Evolutionary conservation across 768 basidiomycete species (phyloP), one percentile per base, ranked within the genome.

Genomic region (Amanita rubescens): DNA sequence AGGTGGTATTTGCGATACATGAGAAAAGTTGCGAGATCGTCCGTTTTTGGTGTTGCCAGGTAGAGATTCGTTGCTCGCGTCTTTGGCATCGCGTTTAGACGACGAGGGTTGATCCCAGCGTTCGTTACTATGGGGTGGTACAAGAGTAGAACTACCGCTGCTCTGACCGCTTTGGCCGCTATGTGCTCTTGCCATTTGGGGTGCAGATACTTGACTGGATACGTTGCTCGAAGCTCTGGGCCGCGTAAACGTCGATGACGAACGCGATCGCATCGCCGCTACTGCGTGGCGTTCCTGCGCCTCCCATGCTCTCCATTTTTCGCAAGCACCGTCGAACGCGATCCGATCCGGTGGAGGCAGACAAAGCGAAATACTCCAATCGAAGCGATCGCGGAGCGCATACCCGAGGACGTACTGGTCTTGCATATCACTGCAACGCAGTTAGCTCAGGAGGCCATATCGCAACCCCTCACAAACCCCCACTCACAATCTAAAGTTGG

Each of bases 401-500:
- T 64, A 61, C 30, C 72, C 71, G 5, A 82, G 63, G 7, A 70
- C 70, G 58, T 79, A 79, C 59, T 76, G 75, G 57, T 84, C 79
- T 57, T 75, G 71, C 84, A 86, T 86, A 62, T 85, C 85, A 63
- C 84, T 87, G 57, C 35, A 41, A 54, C 34, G 55, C 10, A 53
- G 32, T 46, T 37, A 51, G 45, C 46, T 11, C 30, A 58, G 25
- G 39, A n/a, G 14, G 39, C 37, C 19, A 32, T 12, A n/a, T n/a
- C n/a, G n/a, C 1, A 17, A 11, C 57, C 11, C 11, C 49, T 48
- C 45, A 56, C 42, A 57, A 39, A 14, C 14, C n/a, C n/a, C n/a
- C 11, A 74, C 85, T 65, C 61, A 86, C 86, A 85, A 63, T 33
- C 83, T 77, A 57, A 85, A 87, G 54, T 75, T 71, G 35, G 63